These are phyloP conservation scores for Candida pseudofarinosa DNA, from an alignment of 805 yeast species.

Conservation along the genomic window DNA sequence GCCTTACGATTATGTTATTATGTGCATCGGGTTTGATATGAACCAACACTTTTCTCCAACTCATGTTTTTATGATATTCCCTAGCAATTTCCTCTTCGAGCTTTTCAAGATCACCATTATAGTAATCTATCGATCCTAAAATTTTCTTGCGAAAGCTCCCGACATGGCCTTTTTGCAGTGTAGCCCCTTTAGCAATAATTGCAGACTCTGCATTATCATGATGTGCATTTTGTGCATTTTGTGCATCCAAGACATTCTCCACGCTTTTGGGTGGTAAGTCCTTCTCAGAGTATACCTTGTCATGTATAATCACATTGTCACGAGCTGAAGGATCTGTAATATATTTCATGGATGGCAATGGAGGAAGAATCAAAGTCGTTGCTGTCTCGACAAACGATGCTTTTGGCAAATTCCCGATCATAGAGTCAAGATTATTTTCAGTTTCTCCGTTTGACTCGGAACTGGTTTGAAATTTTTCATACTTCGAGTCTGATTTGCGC, in stretches of 20 bases:
- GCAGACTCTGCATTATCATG: neutral
- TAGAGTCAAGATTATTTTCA: conserved; percentile 10
- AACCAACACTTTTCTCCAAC: conserved; percentile 90
- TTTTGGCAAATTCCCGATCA: conserved; percentile 44
- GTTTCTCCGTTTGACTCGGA: conserved; percentile 11
- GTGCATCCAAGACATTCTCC: neutral
- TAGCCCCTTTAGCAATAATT: neutral
- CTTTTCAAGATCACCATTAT: conserved; percentile 33
- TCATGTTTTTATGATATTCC: conserved; percentile 76
- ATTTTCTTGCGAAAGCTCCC: conserved; percentile 17
- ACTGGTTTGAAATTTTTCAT: conserved; percentile 17
- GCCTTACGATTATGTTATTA: conserved; percentile 83
- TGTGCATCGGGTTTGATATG: conserved; percentile 90
- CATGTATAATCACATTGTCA: conserved; percentile 72
- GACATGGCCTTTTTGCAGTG: neutral
- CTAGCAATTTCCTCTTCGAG: conserved; percentile 82
- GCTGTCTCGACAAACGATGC: conserved; percentile 80
- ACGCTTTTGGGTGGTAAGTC: conserved; percentile 53
- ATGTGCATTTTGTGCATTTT: neutral
- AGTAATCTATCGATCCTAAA: conserved; percentile 20
- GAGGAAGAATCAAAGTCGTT: conserved; percentile 71
- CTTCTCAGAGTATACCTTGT: conserved; percentile 60
- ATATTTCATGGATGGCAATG: conserved; percentile 66
- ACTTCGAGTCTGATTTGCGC: conserved; percentile 9
- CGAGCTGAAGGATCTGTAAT: conserved; percentile 65